Evolutionary conservation across 1,284 basidiomycete species (phyloP).

Genomic region (Rhodofomes roseus): DNA sequence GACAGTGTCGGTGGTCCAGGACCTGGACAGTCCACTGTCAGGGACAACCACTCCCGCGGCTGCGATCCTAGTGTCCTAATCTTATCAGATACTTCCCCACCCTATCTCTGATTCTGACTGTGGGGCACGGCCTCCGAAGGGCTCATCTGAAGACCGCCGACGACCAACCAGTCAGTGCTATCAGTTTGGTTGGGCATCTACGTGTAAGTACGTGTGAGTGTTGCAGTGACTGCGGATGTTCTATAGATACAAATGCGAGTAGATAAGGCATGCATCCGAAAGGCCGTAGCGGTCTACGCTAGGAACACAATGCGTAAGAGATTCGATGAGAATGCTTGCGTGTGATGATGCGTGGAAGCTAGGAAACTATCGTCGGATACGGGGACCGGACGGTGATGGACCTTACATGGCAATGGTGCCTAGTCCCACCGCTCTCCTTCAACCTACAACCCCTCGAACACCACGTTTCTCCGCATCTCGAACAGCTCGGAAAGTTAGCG

Average conservation of each 20-base stretch:
- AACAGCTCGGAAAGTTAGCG: slow-evolving; percentile 61
- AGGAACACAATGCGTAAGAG: background rate
- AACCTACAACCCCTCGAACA: slow-evolving; percentile 67
- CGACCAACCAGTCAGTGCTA: too few species aligned
- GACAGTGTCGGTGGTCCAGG: too few species aligned
- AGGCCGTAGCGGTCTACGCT: background rate
- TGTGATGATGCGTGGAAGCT: background rate
- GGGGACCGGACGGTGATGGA: background rate
- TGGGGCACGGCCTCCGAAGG: too few species aligned
- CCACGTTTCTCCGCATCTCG: slow-evolving; percentile 61
- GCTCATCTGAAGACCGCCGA: too few species aligned
- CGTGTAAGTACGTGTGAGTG: background rate
- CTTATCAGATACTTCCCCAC: background rate
- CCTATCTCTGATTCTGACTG: background rate
- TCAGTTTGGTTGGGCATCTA: too few species aligned
- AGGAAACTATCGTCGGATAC: background rate
- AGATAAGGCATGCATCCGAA: background rate
- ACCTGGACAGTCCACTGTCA: too few species aligned
- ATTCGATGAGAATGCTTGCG: background rate
- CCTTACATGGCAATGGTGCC: slow-evolving; percentile 40
- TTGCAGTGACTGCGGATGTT: background rate
- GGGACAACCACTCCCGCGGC: too few species aligned
- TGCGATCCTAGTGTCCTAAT: background rate
- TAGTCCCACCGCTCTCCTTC: slow-evolving; percentile 35
- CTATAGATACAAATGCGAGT: background rate